Conservation (phyloP, 805 yeast genomes). For the Candida boidinii region DNA sequence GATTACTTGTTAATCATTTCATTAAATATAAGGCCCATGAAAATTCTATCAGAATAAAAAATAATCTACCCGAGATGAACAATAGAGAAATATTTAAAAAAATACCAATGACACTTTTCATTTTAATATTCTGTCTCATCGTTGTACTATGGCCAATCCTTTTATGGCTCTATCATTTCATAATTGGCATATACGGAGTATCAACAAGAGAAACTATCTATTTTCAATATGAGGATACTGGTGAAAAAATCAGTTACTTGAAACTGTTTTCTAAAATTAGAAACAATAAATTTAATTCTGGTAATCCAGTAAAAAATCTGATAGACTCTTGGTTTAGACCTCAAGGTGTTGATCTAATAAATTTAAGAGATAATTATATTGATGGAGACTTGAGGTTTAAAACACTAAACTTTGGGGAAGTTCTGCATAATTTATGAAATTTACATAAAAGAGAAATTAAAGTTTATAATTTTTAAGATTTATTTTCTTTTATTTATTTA, state of each 20-base stretch:
- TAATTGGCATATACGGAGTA: slow-evolving; percentile 45
- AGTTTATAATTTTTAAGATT: too few relatives aligned
- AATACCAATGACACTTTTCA: slow-evolving; percentile 37
- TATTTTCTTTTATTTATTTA: too few relatives aligned
- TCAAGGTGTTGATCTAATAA: slow-evolving; percentile 32
- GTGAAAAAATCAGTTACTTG: slow-evolving; percentile 27
- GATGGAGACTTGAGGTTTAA: slow-evolving; percentile 32
- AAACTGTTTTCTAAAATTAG: slow-evolving; percentile 25
- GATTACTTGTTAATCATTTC: too few relatives aligned
- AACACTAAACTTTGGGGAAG: slow-evolving; percentile 6
- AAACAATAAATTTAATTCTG: slow-evolving; percentile 31
- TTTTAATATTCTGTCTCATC: slow-evolving; percentile 41
- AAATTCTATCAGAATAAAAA: too few relatives aligned
- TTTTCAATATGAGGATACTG: too few relatives aligned
- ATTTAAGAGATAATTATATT: slow-evolving; percentile 22
- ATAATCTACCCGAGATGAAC: too few relatives aligned
- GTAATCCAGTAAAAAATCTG: slow-evolving; percentile 23
- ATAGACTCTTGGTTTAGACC: slow-evolving; percentile 26
- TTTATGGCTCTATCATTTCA: slow-evolving; percentile 45
- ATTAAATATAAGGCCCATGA: too few relatives aligned
- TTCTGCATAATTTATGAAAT: too few relatives aligned
- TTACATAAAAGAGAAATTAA: too few relatives aligned
- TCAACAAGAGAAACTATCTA: slow-evolving; percentile 70
- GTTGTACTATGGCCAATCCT: slow-evolving; percentile 47
- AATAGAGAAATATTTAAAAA: too few relatives aligned